Base-by-base conservation (phyloP, 2,329 filamentous ascomycete species). In the Aspergillus viridinutans region DNA sequence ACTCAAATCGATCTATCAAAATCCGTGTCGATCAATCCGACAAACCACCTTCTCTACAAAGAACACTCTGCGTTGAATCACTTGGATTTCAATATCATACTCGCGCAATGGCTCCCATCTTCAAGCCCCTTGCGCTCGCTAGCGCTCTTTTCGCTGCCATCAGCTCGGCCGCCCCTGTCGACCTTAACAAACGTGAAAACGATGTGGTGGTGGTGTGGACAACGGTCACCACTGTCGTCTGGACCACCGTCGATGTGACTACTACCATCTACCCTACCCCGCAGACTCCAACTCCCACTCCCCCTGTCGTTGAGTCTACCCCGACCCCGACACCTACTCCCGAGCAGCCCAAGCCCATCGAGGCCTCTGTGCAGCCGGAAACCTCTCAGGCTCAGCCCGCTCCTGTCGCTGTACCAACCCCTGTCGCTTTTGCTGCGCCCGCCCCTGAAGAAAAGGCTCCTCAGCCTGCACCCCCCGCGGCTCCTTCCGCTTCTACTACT, bases 191-290 rank as follows among this genome's bases (percentile, higher is more conserved):
- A 67, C 73, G 73, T 54, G 76, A 76, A 52, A 50, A 58, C 14
- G 55, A 53, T 26, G 67, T 81, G 40, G 78, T 80, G 54, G 67
- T 81, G 40, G 78, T 80, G 54, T 81, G 76, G 72, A 73, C 80
- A 60, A 83, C 80, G 28, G 74, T 80, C 50, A 76, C 73, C 40
- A 74, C 78, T 23, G 70, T 77, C 52, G 78, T 77, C 54, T 75
- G 77, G 64, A 77, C 78, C 54, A 83, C 80, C 45, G 69, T 83
- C 51, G 71, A 76, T 53, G 70, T 79, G 56, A 79, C 77, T 58
- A 76, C 74, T 61, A 81, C 79, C 58, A 60, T 84, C 68, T 81
- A 75, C 66, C 56, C 67, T 53, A 56, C 69, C 59, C 66, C 67
- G 60, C 53, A 68, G 49, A 56, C 63, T 43, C 49, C 60, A 42